Evolutionary conservation across 2,329 filamentous ascomycete species (phyloP), one percentile per base, ranked within the genome.

Genomic region (Ascosphaera pollenicola): DNA sequence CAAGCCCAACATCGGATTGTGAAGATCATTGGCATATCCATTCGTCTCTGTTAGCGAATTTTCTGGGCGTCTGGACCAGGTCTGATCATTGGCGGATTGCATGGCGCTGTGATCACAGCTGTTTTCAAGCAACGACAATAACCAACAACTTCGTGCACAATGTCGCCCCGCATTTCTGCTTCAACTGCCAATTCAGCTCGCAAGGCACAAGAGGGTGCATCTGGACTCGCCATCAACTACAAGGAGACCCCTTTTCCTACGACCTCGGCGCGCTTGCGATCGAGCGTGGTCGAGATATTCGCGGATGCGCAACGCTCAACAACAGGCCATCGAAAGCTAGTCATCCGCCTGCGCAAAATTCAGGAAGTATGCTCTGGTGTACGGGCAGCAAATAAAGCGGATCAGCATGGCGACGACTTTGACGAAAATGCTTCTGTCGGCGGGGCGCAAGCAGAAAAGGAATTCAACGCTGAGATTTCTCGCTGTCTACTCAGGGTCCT

Each of bases 291-390:
- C 53, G 60, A 68, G 40, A 68, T 83, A 37, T 85, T 85, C 52
- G 68, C 69, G 46, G 79, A 85, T 55, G 84, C 87, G 26, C 89
- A 98, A 57, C 76, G 78, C 49, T 91, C 81, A 1, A 91, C 80
- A 0, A 83, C 85, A 1, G 81, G 81, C 2, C 89, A 98, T 55
- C 69, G 87, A 43, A 95, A 95, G 54, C 69, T 93, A 0, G 78
- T 79, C 3, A 79, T 94, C 43, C 84, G 75, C 38, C 62, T 98
- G 43, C 75, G 87, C 45, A 94, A 93, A 58, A 70, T 93, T 35
- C 87, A 95, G 51, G 87, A 94, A 54, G 67, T 76, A 30, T 93
- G 83, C 60, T 70, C 66, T 45, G 71, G 69, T 39, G 69, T 74
- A 43, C 59, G 61, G 1, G 56, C 58, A 30, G 57, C 57, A 17